Percentiles rank a stretch among this genome's conserved stretches.
Conservation (phyloP, 176 grass and related monocot species). For the Avena insularis region DNA sequence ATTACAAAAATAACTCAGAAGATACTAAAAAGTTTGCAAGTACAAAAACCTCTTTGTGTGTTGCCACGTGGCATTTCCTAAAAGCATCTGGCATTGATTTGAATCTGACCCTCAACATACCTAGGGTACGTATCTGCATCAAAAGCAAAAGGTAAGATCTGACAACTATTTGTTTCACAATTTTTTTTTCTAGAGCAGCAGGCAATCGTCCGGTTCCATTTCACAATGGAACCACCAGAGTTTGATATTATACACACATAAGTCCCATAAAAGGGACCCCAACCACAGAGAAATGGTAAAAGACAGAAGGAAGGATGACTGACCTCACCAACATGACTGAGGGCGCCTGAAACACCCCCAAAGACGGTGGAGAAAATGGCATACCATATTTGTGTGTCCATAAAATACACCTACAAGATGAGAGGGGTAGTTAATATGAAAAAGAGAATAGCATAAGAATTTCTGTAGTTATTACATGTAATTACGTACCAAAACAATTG, state of each 20-base stretch:
- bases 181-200: background rate
- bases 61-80: conserved; percentile 44
- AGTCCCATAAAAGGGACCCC: background rate
- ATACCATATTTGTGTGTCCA: conserved; percentile 90
- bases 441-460: background rate
- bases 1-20: background rate
- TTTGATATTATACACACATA: background rate
- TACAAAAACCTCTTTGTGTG: conserved; percentile 49
- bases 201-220: background rate
- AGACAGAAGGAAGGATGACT: conserved; percentile 26
- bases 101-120: conserved; percentile 78
- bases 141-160: conserved; percentile 44
- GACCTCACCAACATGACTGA: conserved; percentile 83
- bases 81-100: conserved; percentile 69
- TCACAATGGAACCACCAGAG: background rate
- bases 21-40: conserved; percentile 23
- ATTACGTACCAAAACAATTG: conserved; percentile 67
- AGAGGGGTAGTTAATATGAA: conserved; percentile 39
- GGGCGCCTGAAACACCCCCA: conserved; percentile 71
- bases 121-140: conserved; percentile 71
- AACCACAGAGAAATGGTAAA: background rate
- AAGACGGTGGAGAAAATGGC: conserved; percentile 77
- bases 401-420: conserved; percentile 69
- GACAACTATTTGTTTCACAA: background rate
- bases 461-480: background rate